A percentile compares a stretch with the other conserved stretches of the same genome.
phyloP scores from a whole-genome alignment of 495 filamentous ascomycete genomes.

The Penicillium samsonianum region DNA sequence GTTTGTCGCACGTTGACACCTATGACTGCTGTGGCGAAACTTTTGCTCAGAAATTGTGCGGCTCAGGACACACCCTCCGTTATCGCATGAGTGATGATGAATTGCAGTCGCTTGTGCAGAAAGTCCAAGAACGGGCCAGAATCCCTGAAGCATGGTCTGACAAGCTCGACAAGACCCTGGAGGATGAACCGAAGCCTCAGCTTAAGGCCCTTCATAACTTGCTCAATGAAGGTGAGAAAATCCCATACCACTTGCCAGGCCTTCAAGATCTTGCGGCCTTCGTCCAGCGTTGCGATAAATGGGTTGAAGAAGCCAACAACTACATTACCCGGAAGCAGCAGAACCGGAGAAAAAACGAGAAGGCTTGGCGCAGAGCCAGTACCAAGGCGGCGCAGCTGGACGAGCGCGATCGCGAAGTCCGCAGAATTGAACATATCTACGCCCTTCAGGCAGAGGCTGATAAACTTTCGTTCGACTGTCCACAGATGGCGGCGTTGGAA shows the following conservation, averaged over 20 bases:
- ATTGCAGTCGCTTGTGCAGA: constrained; percentile 66
- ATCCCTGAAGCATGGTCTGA: constrained; percentile 88
- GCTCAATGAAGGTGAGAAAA: constrained; percentile 93
- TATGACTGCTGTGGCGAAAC: constrained; percentile 75
- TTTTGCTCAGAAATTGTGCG: constrained; percentile 59
- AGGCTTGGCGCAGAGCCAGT: constrained; percentile 79
- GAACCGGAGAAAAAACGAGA: constrained; percentile 96
- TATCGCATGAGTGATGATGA: constrained; percentile 75
- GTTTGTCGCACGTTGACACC: constrained; percentile 72
- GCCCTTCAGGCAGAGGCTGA: constrained; percentile 83
- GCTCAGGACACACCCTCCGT: constrained; percentile 64
- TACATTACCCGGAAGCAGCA: constrained; percentile 98
- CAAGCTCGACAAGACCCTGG: constrained; percentile 81
- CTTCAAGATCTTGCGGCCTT: constrained; percentile 80
- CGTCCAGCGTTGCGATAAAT: constrained; percentile 94
- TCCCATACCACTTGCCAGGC: constrained; percentile 87
- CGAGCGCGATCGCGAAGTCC: constrained; percentile 84
- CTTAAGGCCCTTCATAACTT: constrained; percentile 84
- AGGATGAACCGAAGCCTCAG: constrained; percentile 78
- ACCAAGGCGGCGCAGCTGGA: constrained; percentile 80
- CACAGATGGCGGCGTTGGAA: constrained; percentile 82
- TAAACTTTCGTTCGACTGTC: constrained; percentile 89
- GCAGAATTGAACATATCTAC: constrained; percentile 87
- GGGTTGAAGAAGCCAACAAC: constrained; percentile 96
- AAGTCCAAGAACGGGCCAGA: constrained; percentile 80